Evolutionary conservation across 306 rosid genomes (phyloP), one percentile per base, ranked within the genome.

Genomic region (Cucurbita argyrosperma): DNA sequence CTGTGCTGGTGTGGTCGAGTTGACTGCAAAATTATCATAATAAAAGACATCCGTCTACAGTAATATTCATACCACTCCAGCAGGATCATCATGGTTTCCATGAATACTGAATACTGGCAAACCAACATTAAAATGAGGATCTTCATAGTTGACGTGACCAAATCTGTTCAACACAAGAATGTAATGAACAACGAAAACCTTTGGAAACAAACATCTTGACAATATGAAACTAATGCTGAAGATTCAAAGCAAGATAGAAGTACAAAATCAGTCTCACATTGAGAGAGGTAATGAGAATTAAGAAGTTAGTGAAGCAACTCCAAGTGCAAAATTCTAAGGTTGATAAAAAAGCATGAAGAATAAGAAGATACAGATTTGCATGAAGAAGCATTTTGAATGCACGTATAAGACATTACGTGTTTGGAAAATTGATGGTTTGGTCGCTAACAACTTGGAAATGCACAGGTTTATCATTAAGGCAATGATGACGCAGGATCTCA

Each of bases 11-110:
- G 5, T 66, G 53, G 72, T 66, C 46, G 54, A 21, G n/a, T 42
- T 40, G 16, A n/a, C 50, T 11, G 73, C 19, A 46, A 15, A 47
- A 13, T 5, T 42, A 45, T 47, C 57, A 23, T 68, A 47, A 3
- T 23, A 3, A 68, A 47, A 6, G 51, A 13, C 42, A 23, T 23
- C 16, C 13, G 35, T 76, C 52, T 46, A 73, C 46, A 19, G 64
- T 11, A 75, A 69, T 11, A 75, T 52, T 39, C 88, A 85, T 93
- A 93, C 98, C 96, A 94, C 97, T 83, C 98, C 98, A 47, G 97
- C 98, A 13, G 98, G 98, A 83, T 94, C 98, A 10, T 94, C 98
- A 42, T 94, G 98, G 77, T 94, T 94, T 78, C 98, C 98, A 79
- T 94, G 98, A 84, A 94, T 94, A 53, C 92, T 90, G 86, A 94